Evolutionary conservation across 805 yeast species (phyloP), one percentile per base, ranked within the genome.

Genomic region (Saccharomycopsis amapae): DNA sequence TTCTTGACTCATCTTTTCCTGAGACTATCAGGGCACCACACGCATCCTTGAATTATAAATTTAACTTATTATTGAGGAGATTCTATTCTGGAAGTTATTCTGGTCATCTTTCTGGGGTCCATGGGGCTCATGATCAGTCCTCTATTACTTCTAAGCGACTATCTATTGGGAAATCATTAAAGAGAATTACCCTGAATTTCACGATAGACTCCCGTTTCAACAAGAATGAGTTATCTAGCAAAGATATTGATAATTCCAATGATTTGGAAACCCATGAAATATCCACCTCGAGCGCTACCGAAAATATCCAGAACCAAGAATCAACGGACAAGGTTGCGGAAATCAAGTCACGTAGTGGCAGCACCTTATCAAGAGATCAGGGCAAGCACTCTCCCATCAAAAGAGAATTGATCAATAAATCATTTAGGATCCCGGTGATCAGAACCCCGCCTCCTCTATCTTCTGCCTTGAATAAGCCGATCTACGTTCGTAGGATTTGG

Each of bases 401-500:
- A 9, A 52, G 48, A 15, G 35, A 49, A 23, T 18, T 38, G 13
- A 43, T 45, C 10, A 48, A 42, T 20, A 48, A 43, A 20, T 28
- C 32, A 10, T 49, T 47, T 24, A 46, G 42, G 10, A 36, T 55
- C 17, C 57, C 57, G 10, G 46, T 50, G 10, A 40, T 71, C 1
- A 62, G 75, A 50, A 65, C 66, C 0, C 73, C 73, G 2, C 74
- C 74, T 4, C 54, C 57, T 6, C 51, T 53, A 4, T 67, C 68
- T 1, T 38, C 46, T 18, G 65, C 72, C 1, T 64, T 65, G 4
- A 81, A 83, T 57, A 85, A 82, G 57, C 87, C 94, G 0, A 74
- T 85, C 15, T 83, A 79, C 59, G 86, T 85, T 30, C 82, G 81
- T 58, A 70, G 85, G 51, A 71, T 78, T 1, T 85, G 93, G 93